Evolutionary conservation across 2,329 filamentous ascomycete species (phyloP), one percentile per base, ranked within the genome.

Genomic region (Thermomyces lanuginosus): DNA sequence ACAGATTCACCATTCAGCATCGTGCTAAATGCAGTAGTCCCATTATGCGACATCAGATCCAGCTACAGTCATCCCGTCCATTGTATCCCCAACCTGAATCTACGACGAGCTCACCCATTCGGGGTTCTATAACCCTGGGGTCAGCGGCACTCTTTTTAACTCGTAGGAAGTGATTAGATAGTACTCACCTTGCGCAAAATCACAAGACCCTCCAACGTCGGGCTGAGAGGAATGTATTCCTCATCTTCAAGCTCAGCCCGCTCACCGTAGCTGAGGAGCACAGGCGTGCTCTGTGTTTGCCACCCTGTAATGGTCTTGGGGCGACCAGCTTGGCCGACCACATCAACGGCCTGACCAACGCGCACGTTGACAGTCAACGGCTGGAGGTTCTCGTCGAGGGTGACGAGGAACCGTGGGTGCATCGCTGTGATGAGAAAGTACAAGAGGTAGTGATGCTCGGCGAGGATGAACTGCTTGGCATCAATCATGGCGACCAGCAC

Each of bases 271-370:
- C 81, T 76, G 43, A 98, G 62, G 32, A 98, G 63, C 24, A 98
- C 89, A 1, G 89, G 89, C n/a, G 89, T 98, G 61, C 81, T 93
- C 64, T 98, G 89, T 39, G 89, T 98, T 59, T 98, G 89, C 89
- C 89, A 98, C 28, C 89, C 89, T 6, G 89, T 98, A 45, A 98
- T 98, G 2, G 89, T 98, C 75, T 98, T 95, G 40, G 89, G 89
- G 36, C 86, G 72, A 50, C 89, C 89, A 8, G 91, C 89, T 55
- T 95, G 89, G 27, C 89, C 91, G 21, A 98, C 89, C 21, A 98
- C 84, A 50, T 98, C 89, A 11, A 98, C 91, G 9, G 91, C 89
- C 59, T 98, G 91, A 54, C 89, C 89, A 22, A 98, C 86, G 16
- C 89, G 78, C 9, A 98, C 89, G 44, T 93, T 95, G 47, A 95